phyloP scores from a whole-genome alignment of 208 protist genomes.

The Trypanosoma melophagium region DNA sequence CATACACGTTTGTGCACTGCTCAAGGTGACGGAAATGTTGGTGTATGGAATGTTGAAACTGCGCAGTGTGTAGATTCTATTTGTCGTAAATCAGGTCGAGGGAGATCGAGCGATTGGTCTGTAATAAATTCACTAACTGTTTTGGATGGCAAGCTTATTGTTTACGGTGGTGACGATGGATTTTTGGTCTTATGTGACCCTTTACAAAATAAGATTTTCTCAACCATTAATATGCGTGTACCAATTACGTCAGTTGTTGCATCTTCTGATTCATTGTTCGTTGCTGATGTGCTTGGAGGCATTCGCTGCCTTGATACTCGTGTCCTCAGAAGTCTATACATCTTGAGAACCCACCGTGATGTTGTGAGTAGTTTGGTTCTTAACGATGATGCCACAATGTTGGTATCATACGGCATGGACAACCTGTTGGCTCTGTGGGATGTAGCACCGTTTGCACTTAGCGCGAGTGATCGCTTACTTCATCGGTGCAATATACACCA shows the following conservation, averaged over 20 bases:
- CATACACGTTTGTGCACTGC: slow-evolving; percentile 45
- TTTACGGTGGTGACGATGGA: slow-evolving; percentile 79
- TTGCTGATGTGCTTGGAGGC: slow-evolving; percentile 63
- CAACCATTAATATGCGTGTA: slow-evolving; percentile 37
- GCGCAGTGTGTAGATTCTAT: slow-evolving; percentile 32
- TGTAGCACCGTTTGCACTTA: slow-evolving; percentile 73
- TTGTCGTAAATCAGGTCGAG: slow-evolving; percentile 34
- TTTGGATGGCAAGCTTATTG: slow-evolving; percentile 18
- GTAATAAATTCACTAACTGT: slow-evolving; percentile 70
- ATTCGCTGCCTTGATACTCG: slow-evolving; percentile 71
- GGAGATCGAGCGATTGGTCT: slow-evolving; percentile 52
- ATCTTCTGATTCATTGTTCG: slow-evolving; percentile 52
- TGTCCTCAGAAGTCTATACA: slow-evolving; percentile 30
- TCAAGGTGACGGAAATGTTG: slow-evolving; percentile 64
- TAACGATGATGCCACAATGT: slow-evolving; percentile 32
- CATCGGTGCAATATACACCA: slow-evolving; percentile 32
- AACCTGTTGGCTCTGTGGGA: slow-evolving; percentile 46
- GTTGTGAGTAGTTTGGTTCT: slow-evolving; percentile 31
- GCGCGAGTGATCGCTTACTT: slow-evolving; percentile 45
- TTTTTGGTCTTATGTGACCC: slow-evolving; percentile 53
- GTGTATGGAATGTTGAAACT: slow-evolving; percentile 69
- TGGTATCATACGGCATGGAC: slow-evolving; percentile 62
- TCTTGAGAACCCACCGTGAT: slow-evolving; percentile 37
- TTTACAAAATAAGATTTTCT: slow-evolving; percentile 14
- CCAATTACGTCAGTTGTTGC: slow-evolving; percentile 56